A percentile compares a stretch with the other conserved stretches of the same genome.
These are phyloP conservation scores for Dipteronia dyeriana DNA, from an alignment of 345 rosid species.

Conservation along the genomic window DNA sequence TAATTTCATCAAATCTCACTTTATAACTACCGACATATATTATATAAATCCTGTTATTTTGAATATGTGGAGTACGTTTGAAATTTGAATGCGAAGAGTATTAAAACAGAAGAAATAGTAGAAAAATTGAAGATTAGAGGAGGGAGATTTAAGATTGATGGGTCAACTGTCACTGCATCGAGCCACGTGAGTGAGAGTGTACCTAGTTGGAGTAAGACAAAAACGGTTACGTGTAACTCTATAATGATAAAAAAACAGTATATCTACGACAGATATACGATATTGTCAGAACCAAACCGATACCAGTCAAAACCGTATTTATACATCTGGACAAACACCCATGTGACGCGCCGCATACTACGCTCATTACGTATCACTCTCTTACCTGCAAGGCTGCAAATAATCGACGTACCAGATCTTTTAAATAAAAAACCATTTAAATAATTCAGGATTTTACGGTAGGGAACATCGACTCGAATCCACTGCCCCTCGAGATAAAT, in stretches of 20 bases:
- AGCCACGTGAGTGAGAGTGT: slow-evolving; percentile 11
- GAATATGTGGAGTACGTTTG: too few species aligned
- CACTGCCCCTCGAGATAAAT: too few species aligned
- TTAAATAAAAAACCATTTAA: too few species aligned
- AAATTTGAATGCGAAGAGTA: too few species aligned
- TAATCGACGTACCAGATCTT: not conserved
- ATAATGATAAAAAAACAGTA: not conserved
- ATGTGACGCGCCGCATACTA: slow-evolving; percentile 32
- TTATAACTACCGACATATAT: too few species aligned
- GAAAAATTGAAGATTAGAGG: not conserved
- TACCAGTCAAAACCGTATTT: not conserved
- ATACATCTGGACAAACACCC: slow-evolving; percentile 12
- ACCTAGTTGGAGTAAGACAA: not conserved
- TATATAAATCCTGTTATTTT: too few species aligned
- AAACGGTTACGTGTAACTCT: not conserved
- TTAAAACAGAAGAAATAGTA: too few species aligned
- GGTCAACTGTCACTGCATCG: not conserved
- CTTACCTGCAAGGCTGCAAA: not conserved
- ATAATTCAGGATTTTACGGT: too few species aligned
- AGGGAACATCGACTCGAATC: too few species aligned
- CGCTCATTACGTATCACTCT: not conserved
- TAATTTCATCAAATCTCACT: too few species aligned
- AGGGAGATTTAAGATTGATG: not conserved
- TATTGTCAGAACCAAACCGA: not conserved
- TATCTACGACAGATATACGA: not conserved